Base-by-base conservation (phyloP, 306 rosid genomes). In the Gleditsia sinensis region DNA sequence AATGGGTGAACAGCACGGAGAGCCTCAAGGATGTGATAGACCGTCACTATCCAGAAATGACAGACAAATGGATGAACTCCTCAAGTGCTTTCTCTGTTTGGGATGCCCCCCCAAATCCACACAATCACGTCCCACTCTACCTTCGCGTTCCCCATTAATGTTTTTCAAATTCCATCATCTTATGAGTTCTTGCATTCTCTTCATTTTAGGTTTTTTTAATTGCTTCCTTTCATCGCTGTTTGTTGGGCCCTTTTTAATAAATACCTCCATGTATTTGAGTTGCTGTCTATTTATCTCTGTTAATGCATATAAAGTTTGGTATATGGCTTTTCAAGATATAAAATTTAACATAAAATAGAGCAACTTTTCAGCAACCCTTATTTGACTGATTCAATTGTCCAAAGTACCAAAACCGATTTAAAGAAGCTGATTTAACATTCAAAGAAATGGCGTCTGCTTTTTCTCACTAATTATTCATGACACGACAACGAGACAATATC, bases 51-150 rank as follows among this genome's bases (percentile, higher is more conserved):
- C 90, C 89, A 6, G 83, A 82, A 80, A 82, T 88, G 78, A 80
- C 85, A 17, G 6, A 72, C 0, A 84, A 80, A 30, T 88, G 90
- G 93, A 75, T 88, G 73, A 88, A 86, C 60, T 67, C 79, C 55
- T 76, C 87, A 0, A 88, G 90, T 70, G 88, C 90, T 0, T 88
- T 88, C 60, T 86, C 93, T 0, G 93, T 86, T 32, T 86, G 93
- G 90, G 90, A 88, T 39, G 72, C 84, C 5, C n/a, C 75, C 0
- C 83, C 87, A 2, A 71, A 70, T 21, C 0, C 75, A n/a, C 65
- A 16, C 21, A 82, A 82, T 39, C 87, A 49, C 20, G 30, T 83
- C 65, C 88, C 90, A 6, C 14, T 86, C 1, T 86, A 86, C 50
- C 16, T 86, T 28, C 90, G 88, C 14, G 3, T 75, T 58, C 84